Percentiles rank a stretch among this genome's conserved stretches.
These are phyloP conservation scores for Naganishia randhawae DNA, from an alignment of 768 basidiomycete species.

Conservation along the genomic window DNA sequence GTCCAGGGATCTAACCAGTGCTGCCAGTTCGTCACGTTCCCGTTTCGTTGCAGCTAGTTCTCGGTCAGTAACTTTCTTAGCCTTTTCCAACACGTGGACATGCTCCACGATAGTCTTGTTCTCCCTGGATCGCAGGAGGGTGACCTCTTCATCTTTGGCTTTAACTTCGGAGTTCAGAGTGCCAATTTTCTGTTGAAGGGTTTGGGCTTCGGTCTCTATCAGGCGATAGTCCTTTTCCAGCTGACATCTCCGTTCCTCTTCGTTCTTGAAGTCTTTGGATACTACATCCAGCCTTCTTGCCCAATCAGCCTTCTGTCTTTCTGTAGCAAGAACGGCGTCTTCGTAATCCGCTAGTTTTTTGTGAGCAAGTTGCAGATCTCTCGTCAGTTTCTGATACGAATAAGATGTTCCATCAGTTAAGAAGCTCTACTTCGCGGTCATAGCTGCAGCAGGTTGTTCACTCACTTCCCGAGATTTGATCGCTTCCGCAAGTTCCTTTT, in stretches of 20 bases:
- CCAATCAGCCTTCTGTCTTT: slow-evolving; percentile 73
- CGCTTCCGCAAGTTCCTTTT: slow-evolving; percentile 30
- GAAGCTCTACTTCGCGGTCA: slow-evolving; percentile 5
- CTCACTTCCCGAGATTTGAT: slow-evolving; percentile 66
- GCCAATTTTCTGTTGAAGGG: slow-evolving; percentile 64
- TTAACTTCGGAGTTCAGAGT: slow-evolving; percentile 74
- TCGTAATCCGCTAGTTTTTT: slow-evolving; percentile 79
- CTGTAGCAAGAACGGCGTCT: slow-evolving; percentile 75
- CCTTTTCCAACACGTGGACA: slow-evolving; percentile 91
- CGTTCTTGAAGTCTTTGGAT: slow-evolving; percentile 69
- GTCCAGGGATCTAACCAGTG: slow-evolving; percentile 80
- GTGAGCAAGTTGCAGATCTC: slow-evolving; percentile 65
- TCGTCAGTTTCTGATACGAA: neutral
- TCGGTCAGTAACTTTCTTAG: slow-evolving; percentile 87
- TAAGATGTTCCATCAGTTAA: neutral
- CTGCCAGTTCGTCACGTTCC: slow-evolving; percentile 69
- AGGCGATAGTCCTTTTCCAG: slow-evolving; percentile 64
- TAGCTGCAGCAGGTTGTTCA: slow-evolving; percentile 18
- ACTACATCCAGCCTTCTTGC: slow-evolving; percentile 67
- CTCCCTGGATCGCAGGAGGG: slow-evolving; percentile 70
- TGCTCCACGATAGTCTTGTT: slow-evolving; percentile 99
- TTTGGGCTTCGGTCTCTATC: slow-evolving; percentile 61
- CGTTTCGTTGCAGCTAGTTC: slow-evolving; percentile 76
- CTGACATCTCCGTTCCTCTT: slow-evolving; percentile 67
- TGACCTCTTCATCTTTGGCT: slow-evolving; percentile 79